Base-by-base conservation (phyloP, 1,284 basidiomycete species). In the Ustanciosporium gigantosporum region DNA sequence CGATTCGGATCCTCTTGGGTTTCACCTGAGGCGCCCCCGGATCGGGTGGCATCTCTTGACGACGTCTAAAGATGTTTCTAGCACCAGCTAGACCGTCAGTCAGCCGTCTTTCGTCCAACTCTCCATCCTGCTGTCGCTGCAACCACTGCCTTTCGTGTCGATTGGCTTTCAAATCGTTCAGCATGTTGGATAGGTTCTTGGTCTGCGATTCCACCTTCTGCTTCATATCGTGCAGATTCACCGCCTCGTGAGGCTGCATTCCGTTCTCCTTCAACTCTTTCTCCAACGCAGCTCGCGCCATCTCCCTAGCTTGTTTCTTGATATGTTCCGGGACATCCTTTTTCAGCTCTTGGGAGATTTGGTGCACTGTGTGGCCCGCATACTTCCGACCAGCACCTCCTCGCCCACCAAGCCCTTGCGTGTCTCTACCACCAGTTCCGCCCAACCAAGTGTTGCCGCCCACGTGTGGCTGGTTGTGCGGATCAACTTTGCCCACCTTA, bases 381-480 rank as follows among this genome's bases (percentile, higher is more conserved):
- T 68, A 73, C 31, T 73, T 49, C 2, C 75, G 61, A 29, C 74
- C 74, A 39, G 53, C 73, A 4, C 76, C 74, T 17, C 74, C 74
- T 3, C 69, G 55, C 0, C 79, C 77, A 4, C 79, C 79, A 4
- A 78, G 65, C 1, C 79, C 77, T 6, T 73, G 75, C 8, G 78
- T 79, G 20, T 76, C 74, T 11, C 78, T 64, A 1, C 78, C 74
- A 6, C 79, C 79, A 2, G 73, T 75, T 16, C 79, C 79, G 21
- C 79, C 79, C 3, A 74, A 69, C 76, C 77, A 80, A 8, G 68
- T 74, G 46, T 80, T 79, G 3, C 79, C 79, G 5, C 79, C 79
- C 1, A 68, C 57, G 37, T 80, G 78, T 16, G 60, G 47, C 37
- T 79, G 57, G 36, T 74, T 72, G 36, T 74, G 46, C 9, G 68